Evolutionary conservation across 495 filamentous ascomycete genomes (phyloP), one percentile per base, ranked within the genome.

Genomic region (Aspergillus affinis): DNA sequence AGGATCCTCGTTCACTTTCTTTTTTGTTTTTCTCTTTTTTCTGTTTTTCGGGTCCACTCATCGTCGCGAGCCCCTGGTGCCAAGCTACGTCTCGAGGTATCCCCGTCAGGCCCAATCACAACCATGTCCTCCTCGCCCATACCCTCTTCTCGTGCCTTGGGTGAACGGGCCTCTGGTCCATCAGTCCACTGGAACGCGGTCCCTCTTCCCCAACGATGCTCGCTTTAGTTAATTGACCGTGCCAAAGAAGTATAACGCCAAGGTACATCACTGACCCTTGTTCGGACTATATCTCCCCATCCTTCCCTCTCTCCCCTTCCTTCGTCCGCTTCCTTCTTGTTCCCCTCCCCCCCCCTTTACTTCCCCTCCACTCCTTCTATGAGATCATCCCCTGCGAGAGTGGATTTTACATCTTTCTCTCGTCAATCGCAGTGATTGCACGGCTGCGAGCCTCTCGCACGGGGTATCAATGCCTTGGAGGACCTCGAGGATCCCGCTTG

Each of bases 401-500:
- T 49, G 29, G 46, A 2, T 2, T 15, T 30, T 17, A 30, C 18
- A n/a, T 51, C 20, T 48, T 20, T 21, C 32, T 51, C 19, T 52
- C 57, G 19, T 61, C 48, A 55, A 61, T 60, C 51, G 60, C 61
- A 58, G 49, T 60, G 49, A 44, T 61, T 52, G 57, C 50, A 57
- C 54, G 60, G 54, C 60, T 59, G 65, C 51, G 62, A 62, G 62
- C 62, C 62, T 63, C 65, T 41, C 62, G 32, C 59, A 59, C 57
- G 62, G 61, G 60, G 62, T 57, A 41, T 56, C 54, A 50, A 41
- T 41, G 36, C 36, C 36, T 41, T 41, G 36, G 12, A 41, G 36
- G 10, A 15, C 12, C 36, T 15, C 10, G 13, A 41, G 4, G 9
- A 13, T 41, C 15, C 9, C 32, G 2, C 13, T 27, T 12, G 50